Evolutionary conservation across 768 basidiomycete species (phyloP).

Genomic region (Candolleomyces eurysporus): DNA sequence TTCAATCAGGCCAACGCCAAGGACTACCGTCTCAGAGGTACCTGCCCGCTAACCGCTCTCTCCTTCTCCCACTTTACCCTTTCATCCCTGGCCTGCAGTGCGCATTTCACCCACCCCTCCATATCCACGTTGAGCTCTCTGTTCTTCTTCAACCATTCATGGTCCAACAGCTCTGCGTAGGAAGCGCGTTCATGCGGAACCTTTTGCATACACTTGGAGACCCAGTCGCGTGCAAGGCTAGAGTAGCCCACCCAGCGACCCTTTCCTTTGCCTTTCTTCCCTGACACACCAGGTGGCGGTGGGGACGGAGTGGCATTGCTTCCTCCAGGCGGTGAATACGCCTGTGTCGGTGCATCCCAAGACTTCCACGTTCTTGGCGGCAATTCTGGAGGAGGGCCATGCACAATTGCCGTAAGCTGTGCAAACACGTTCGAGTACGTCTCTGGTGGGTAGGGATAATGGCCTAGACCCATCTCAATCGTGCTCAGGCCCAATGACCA

Average conservation of each 20-base stretch:
- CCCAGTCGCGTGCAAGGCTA: constrained; percentile 76
- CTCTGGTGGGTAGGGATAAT: constrained; percentile 97
- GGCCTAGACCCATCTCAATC: constrained; percentile 87
- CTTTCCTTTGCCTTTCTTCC: neutral
- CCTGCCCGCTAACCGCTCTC: neutral
- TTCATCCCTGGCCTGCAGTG: constrained; percentile 4
- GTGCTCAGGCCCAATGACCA: constrained; percentile 81
- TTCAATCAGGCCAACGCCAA: too few species aligned
- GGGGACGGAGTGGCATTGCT: neutral
- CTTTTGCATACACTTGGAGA: constrained; percentile 77
- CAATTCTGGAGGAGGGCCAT: constrained; percentile 87
- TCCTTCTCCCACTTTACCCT: constrained; percentile 1
- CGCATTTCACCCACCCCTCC: constrained; percentile 13
- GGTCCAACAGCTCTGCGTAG: constrained; percentile 70
- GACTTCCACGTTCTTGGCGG: constrained; percentile 48
- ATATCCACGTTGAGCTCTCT: constrained; percentile 10
- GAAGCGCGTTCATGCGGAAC: constrained; percentile 75
- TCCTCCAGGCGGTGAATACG: neutral
- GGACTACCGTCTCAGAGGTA: neutral
- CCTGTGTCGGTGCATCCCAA: neutral
- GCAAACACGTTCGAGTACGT: constrained; percentile 97
- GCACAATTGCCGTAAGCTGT: constrained; percentile 92
- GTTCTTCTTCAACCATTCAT: constrained; percentile 11
- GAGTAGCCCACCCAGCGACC: constrained; percentile 39
- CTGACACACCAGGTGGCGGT: neutral